Evolutionary conservation across 148 eudicot genomes (phyloP).

Genomic region (Dysphania ambrosioides): DNA sequence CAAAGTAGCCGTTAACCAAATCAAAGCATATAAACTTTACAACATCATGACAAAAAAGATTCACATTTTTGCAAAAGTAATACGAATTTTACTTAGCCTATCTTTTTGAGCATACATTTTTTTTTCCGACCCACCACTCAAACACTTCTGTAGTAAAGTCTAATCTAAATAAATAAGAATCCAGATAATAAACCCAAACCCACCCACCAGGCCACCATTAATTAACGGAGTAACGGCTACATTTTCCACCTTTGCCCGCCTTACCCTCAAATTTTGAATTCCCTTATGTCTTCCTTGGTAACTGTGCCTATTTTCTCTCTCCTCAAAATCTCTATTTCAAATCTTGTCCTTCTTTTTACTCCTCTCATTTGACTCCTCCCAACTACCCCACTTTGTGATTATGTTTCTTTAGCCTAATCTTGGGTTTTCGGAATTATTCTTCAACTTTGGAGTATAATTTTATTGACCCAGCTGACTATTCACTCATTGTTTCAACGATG

Average conservation of each 20-base stretch:
- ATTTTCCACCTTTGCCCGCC: conserved; percentile 31
- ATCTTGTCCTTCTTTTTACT: not conserved
- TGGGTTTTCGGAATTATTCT: not conserved
- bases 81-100: conserved; percentile 3
- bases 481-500: conserved; percentile 36
- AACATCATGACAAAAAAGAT: conserved; percentile 16
- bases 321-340: conserved; percentile 15
- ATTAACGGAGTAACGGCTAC: conserved; percentile 45
- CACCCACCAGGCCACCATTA: conserved; percentile 2
- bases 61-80: conserved; percentile 25
- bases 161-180: too few species aligned
- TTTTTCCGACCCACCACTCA: too few species aligned
- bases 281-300: conserved; percentile 11
- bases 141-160: not conserved
- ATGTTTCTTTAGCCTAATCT: not conserved
- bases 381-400: not conserved
- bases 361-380: conserved; percentile 3
- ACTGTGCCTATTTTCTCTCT: conserved; percentile 25
- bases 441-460: not conserved
- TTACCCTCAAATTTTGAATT: conserved; percentile 29
- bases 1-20: conserved; percentile 31
- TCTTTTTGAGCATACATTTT: too few species aligned
- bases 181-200: not conserved
- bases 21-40: not conserved
- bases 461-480: not conserved